Base-by-base conservation (phyloP, 208 protist species). In the Jaenimonas drosophilae region DNA sequence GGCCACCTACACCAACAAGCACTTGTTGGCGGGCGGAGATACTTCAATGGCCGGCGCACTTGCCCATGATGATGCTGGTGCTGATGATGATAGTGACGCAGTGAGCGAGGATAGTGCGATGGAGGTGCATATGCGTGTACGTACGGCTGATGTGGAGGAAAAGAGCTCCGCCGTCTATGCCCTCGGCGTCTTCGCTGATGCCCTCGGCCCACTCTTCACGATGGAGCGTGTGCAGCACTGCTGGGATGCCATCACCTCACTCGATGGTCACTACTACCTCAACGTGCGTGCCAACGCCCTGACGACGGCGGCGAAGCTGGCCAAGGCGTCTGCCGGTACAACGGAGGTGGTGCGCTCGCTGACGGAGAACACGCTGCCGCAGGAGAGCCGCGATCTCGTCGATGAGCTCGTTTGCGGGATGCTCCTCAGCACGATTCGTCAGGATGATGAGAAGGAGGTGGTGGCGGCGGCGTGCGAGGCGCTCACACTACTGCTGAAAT, bases 91-190 rank as follows among this genome's bases (percentile, higher is more conserved):
- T 40, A 29, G 42, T 39, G 48, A 49, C 0, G 42, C 38, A 2
- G 49, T 52, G 17, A 52, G 56, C 4, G 59, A 47, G 5, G 61
- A 63, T 23, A 60, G 56, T 11, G 72, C 59, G 2, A 59, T 73
- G 47, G 78, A 88, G 44, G 70, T 84, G 30, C 63, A 85, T 53
- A 32, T 79, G 40, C 65, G 59, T 39, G 72, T 90, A 49, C 76
- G 77, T 40, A 86, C 78, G 37, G 81, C 78, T 11, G 81, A 94
- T 44, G 55, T 90, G 2, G 78, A 90, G 61, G 77, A 89, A 50
- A 88, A 89, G 75, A 71, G 64, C 19, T 67, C 73, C 36, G 85
- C 85, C 14, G 64, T 87, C 19, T 76, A 94, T 46, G 71, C 55
- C 62, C 48, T 94, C 28, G 85, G 85, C 38, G 75, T 90, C 16